Evolutionary conservation across 2,329 filamentous ascomycete species (phyloP), one percentile per base, ranked within the genome.

Genomic region (Monilinia fructicola): DNA sequence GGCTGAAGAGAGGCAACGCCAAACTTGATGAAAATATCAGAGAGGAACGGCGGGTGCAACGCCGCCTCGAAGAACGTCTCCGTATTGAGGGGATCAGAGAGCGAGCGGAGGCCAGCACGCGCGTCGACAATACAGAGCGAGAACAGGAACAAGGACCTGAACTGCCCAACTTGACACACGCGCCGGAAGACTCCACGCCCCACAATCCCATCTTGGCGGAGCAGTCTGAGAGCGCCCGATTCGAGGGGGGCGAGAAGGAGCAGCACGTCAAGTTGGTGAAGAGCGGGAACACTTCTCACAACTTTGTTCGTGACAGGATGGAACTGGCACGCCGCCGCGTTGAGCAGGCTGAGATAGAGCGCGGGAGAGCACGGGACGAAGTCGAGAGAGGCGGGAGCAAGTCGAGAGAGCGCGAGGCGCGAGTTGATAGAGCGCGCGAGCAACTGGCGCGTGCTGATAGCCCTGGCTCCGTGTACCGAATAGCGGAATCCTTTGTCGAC

Each of bases 401-500:
- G 40, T 42, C 12, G 40, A 42, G 40, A 42, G 11, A 42, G 40
- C 40, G 16, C 40, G 38, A 58, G 38, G 44, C n/a, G 55, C 40
- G 38, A 26, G 40, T 10, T 9, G 23, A 44, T 3, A n/a, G 55
- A 31, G 38, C 12, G 40, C 40, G 40, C 12, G 40, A 42, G 40
- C 40, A 16, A 42, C 40, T 42, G 40, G 40, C 40, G 40, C 10
- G 28, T 12, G 21, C 28, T 28, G 38, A 42, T 28, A 23, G 3
- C 31, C 26, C 5, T n/a, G 40, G 46, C 40, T 42, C 56, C 69
- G 60, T 54, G 58, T 70, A 59, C 58, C 65, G n/a, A 59, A 68
- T 44, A 69, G 67, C 42, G 68, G 71, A 64, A 68, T 68, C 44
- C 71, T 67, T 61, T 31, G 69, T 90, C 1, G 89, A 96, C 77